A percentile compares a stretch with the other conserved stretches of the same genome.
These are phyloP conservation scores for Aspergillus tamarii DNA, from an alignment of 2,329 filamentous ascomycete species.

Conservation along the genomic window DNA sequence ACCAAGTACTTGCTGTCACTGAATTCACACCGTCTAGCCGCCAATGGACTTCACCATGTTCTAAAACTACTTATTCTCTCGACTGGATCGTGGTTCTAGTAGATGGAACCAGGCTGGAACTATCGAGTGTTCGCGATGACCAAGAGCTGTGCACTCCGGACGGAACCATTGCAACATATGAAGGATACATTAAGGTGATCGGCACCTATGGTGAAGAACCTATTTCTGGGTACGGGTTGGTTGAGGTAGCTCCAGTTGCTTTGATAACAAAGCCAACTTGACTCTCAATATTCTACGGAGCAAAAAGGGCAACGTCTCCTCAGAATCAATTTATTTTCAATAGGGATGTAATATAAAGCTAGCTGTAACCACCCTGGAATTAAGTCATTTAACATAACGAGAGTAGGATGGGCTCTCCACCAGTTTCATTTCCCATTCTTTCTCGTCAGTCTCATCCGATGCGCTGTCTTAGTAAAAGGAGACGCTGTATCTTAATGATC, in stretches of 20 bases:
- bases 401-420: too few species aligned
- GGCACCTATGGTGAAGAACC: not conserved
- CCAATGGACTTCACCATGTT: not conserved
- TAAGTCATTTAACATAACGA: too few species aligned
- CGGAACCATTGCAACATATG: not conserved
- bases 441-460: too few species aligned
- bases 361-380: too few species aligned
- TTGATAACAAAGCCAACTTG: not conserved
- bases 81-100: not conserved
- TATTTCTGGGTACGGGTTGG: not conserved
- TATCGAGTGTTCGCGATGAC: not conserved
- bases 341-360: too few species aligned
- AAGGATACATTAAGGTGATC: not conserved
- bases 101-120: not conserved
- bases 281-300: accelerated
- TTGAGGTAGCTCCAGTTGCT: not conserved
- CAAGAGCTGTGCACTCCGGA: not conserved
- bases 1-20: not conserved
- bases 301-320: too few species aligned
- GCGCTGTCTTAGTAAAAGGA: too few species aligned
- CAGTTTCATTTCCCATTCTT: too few species aligned
- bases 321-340: too few species aligned
- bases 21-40: not conserved
- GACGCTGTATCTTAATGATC: too few species aligned
- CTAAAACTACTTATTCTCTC: not conserved